Conservation (phyloP, 352 stramenopile species). For the Pythium guiyangense region DNA sequence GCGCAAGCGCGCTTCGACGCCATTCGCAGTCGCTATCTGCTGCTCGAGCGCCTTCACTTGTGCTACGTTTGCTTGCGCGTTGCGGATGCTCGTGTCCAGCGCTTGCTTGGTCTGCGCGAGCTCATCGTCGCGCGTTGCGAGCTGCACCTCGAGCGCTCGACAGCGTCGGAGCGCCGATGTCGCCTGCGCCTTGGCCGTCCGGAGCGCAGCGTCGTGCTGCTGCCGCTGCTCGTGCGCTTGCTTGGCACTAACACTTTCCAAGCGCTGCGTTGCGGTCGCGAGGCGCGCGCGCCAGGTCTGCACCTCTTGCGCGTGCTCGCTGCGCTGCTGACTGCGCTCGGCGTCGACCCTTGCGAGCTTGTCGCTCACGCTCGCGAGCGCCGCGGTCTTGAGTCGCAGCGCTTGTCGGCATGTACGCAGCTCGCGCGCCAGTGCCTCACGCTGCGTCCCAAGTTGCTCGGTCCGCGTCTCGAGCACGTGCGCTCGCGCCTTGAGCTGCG, state of each 20-base stretch:
- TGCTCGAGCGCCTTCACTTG: neutral
- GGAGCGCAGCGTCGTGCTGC: constrained; percentile 15
- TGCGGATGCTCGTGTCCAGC: neutral
- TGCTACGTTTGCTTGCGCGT: neutral
- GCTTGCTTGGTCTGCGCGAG: neutral
- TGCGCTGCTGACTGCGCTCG: neutral
- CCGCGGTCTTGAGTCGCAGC: constrained; percentile 7
- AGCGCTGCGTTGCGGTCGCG: neutral
- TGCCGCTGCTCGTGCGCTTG: constrained; percentile 5
- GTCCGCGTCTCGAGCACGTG: neutral
- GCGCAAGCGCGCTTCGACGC: neutral
- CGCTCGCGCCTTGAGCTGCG: neutral
- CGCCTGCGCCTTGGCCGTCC: constrained; percentile 8
- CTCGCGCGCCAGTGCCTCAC: constrained; percentile 26
- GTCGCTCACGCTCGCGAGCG: constrained; percentile 9
- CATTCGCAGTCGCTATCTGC: neutral
- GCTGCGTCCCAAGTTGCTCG: constrained; percentile 2
- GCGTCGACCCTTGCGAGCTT: neutral
- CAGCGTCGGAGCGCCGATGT: neutral
- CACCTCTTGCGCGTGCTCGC: neutral
- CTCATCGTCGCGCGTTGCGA: constrained; percentile 1
- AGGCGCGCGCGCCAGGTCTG: neutral
- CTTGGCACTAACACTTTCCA: neutral
- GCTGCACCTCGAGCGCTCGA: neutral
- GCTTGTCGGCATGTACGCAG: constrained; percentile 26